Conservation (phyloP, 306 rosid species). For the Rosa lucieae region DNA sequence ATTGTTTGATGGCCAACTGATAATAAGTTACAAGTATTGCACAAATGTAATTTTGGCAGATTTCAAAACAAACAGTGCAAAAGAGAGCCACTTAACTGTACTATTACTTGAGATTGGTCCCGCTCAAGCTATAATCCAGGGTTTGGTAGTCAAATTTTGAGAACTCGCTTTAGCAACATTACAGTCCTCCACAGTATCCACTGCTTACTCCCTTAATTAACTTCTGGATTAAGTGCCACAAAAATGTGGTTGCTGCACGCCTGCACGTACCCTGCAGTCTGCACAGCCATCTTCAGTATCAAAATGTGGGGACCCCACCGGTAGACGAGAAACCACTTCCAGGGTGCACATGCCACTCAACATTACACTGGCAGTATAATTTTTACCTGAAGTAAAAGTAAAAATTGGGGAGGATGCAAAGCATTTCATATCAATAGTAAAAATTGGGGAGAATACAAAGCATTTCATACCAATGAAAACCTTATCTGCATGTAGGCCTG, state of each 20-base stretch:
- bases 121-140: constrained; percentile 20
- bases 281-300: background rate
- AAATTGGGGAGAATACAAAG: too few relatives aligned
- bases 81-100: background rate
- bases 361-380: too few relatives aligned
- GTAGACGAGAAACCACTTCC: too few relatives aligned
- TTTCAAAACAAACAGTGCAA: background rate
- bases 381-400: too few relatives aligned
- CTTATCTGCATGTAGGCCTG: too few relatives aligned
- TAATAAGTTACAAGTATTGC: background rate
- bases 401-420: too few relatives aligned
- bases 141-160: constrained; percentile 26
- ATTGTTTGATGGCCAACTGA: background rate
- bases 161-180: constrained; percentile 32
- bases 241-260: constrained; percentile 63
- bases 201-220: constrained; percentile 16
- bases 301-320: too few relatives aligned
- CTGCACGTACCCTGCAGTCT: constrained; percentile 47
- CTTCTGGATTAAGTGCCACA: constrained; percentile 52
- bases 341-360: too few relatives aligned
- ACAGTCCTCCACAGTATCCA: constrained; percentile 16
- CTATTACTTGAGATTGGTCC: constrained; percentile 24
- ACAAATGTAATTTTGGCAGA: background rate
- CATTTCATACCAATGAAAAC: too few relatives aligned
- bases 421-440: too few relatives aligned